phyloP scores from a whole-genome alignment of 345 rosid genomes.

The Cardamine resedifolia region DNA sequence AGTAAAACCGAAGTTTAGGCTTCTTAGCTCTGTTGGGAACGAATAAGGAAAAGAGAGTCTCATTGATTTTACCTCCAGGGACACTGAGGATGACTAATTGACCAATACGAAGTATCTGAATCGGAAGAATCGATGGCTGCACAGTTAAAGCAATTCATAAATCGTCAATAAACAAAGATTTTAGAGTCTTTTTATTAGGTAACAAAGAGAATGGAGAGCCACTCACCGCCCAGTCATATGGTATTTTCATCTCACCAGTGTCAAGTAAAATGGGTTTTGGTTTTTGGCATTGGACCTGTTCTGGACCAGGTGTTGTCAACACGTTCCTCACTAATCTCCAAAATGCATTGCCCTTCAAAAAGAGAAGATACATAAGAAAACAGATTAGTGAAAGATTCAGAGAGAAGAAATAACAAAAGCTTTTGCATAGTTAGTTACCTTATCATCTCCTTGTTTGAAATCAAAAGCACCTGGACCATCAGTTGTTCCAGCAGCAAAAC shows the following conservation, averaged over 20 bases:
- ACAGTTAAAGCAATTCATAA: neutral
- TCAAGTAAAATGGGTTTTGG: conserved; percentile 97
- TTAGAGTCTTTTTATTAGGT: neutral
- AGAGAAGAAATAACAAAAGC: neutral
- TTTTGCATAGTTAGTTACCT: conserved; percentile 58
- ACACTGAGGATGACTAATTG: conserved; percentile 88
- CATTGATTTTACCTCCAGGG: conserved; percentile 77
- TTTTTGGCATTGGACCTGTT: conserved; percentile 77
- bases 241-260: conserved; percentile 95
- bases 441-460: conserved; percentile 93
- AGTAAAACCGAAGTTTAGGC: neutral
- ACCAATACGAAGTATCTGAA: conserved; percentile 85
- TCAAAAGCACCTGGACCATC: conserved; percentile 99
- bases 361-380: neutral
- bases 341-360: conserved; percentile 76
- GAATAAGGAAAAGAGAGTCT: neutral
- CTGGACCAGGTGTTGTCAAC: conserved; percentile 62
- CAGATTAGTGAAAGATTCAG: neutral
- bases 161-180: neutral
- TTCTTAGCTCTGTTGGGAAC: neutral
- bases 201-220: conserved; percentile 14
- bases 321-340: conserved; percentile 84
- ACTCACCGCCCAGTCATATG: conserved; percentile 98
- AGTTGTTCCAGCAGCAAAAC: conserved; percentile 97
- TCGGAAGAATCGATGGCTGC: conserved; percentile 95